Percentiles rank a stretch among this genome's conserved stretches.
These are phyloP conservation scores for Ziziphus jujuba DNA, from an alignment of 306 rosid genomes.

Conservation along the genomic window DNA sequence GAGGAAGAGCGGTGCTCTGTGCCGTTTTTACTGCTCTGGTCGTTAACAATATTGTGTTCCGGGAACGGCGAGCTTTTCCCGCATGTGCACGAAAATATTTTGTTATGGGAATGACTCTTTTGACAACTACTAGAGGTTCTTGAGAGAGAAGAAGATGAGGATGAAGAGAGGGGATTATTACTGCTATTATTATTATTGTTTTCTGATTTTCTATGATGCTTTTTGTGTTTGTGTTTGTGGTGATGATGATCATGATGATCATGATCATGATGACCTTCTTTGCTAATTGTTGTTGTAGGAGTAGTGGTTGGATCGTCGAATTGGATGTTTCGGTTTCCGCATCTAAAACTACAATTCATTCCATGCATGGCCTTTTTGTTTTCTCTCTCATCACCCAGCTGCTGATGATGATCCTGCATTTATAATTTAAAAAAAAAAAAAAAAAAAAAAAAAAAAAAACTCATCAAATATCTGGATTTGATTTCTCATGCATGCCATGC, in stretches of 20 bases:
- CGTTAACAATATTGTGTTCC: too few relatives aligned
- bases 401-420: neutral
- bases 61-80: conserved; percentile 2
- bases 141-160: conserved; percentile 12
- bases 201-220: neutral
- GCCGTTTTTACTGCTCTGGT: too few relatives aligned
- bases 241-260: conserved; percentile 1
- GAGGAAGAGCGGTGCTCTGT: too few relatives aligned
- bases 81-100: conserved; percentile 11
- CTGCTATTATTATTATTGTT: neutral
- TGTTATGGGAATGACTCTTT: neutral
- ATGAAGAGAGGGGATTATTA: too few relatives aligned
- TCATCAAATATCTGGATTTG: too few relatives aligned
- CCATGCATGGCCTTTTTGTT: conserved; percentile 21
- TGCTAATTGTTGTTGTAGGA: too few relatives aligned
- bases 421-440: too few relatives aligned
- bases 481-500: too few relatives aligned
- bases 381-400: neutral
- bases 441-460: too few relatives aligned
- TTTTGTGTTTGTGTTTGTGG: neutral
- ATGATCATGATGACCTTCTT: neutral
- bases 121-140: neutral
- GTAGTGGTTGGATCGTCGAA: too few relatives aligned
- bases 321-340: conserved; percentile 6
- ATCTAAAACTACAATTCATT: conserved; percentile 23